These are phyloP conservation scores for Aspergillus incahuasiensis DNA, from an alignment of 495 filamentous ascomycete genomes.

Conservation along the genomic window DNA sequence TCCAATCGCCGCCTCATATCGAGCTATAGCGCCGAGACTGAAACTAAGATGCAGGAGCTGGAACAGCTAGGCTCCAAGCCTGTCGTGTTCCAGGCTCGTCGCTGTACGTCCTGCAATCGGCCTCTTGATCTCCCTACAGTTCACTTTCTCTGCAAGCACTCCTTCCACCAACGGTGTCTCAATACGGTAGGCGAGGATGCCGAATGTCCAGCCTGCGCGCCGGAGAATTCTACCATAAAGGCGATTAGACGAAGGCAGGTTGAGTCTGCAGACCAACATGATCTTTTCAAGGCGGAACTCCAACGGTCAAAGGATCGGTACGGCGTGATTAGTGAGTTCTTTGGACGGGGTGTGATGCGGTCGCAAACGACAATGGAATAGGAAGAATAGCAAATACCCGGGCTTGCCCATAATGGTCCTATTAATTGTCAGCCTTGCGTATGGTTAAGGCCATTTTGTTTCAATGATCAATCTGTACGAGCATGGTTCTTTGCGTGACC, in stretches of 20 bases:
- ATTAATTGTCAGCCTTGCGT: too few species aligned
- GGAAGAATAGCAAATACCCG: conserved; percentile 23
- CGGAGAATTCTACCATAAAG: conserved; percentile 77
- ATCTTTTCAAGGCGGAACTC: conserved; percentile 79
- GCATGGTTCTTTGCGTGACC: too few species aligned
- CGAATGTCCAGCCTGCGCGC: conserved; percentile 81
- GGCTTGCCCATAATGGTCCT: too few species aligned
- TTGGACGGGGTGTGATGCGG: conserved; percentile 86
- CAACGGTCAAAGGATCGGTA: conserved; percentile 78
- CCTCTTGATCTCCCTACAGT: conserved; percentile 80
- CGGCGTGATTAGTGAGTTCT: conserved; percentile 86
- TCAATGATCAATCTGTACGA: too few species aligned
- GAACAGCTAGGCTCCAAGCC: conserved; percentile 71
- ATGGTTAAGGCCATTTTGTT: too few species aligned
- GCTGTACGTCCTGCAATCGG: conserved; percentile 74
- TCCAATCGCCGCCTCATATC: conserved; percentile 76
- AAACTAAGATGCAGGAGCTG: conserved; percentile 71
- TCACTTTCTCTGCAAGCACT: conserved; percentile 95
- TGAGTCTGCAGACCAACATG: conserved; percentile 83
- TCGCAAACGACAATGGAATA: conserved; percentile 40
- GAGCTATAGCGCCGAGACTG: conserved; percentile 83
- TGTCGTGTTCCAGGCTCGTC: conserved; percentile 80
- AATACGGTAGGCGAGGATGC: conserved; percentile 60
- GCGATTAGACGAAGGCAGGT: conserved; percentile 83
- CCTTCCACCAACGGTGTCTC: conserved; percentile 86